Base-by-base conservation (phyloP, 257 asterid genomes). In the Gentiana straminea region DNA sequence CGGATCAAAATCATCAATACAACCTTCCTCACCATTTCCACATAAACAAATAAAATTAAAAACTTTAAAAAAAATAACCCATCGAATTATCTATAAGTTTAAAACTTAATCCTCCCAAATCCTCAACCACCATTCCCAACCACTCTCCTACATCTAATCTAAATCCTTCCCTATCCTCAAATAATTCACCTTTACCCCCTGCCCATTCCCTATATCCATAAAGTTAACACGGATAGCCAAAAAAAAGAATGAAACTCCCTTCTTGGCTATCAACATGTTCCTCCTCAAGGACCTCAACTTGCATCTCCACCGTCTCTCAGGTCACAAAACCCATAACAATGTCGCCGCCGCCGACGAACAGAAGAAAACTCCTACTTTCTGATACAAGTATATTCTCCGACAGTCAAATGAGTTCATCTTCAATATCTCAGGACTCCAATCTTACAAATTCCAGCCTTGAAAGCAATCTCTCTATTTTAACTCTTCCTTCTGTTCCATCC, bases 401-500 rank as follows among this genome's bases (percentile, higher is more conserved):
- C 11, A 34, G 49, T 55, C 73, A 57, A 33, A 44, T 51, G 10
- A 12, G 55, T 60, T 60, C 79, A 13, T 73, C 87, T 7, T 38
- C 70, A 6, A 61, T 71, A 5, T 77, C 78, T 37, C 79, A 66
- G 58, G 74, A 70, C n/a, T 66, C 89, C 54, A 61, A 47, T 54
- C 39, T 51, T 2, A 55, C 47, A 51, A 62, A 5, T 62, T 70
- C 61, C 62, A 78, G 90, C 70, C 77, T 88, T 10, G 81, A 81
- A 45, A 70, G 70, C 84, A 79, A 81, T 32, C 79, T 79, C 68
- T 88, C 97, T 2, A 81, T 85, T 57, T 33, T 76, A 60, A 85
- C 97, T 13, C 84, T 79, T 55, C 95, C 94, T 38, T 88, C 97
- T 10, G 68, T 87, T 46, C 96, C 93, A 4, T 88, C 93, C 15